A percentile compares a stretch with the other conserved stretches of the same genome.
Conservation (phyloP, 1,284 basidiomycete species). For the Termitomyces sp. region DNA sequence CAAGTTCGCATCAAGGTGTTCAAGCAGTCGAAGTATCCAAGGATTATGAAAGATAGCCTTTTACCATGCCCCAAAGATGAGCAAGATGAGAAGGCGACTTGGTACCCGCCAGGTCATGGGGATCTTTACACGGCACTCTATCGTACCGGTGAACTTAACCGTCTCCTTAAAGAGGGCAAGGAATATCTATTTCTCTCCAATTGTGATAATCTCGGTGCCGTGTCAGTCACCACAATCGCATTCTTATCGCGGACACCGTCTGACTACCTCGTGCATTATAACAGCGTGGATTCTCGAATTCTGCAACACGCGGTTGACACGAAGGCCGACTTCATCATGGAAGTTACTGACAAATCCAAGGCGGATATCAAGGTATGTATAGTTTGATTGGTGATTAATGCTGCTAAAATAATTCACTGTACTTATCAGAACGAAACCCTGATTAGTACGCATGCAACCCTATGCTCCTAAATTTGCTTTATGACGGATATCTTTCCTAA, state of each 20-base stretch:
- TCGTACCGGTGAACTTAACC: slow-evolving; percentile 94
- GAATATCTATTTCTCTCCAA: slow-evolving; percentile 99
- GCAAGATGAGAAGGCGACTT: slow-evolving; percentile 88
- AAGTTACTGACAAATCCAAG: slow-evolving; percentile 99
- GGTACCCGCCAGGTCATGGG: slow-evolving; percentile 99
- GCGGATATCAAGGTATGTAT: slow-evolving; percentile 81
- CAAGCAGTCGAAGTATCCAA: slow-evolving; percentile 98
- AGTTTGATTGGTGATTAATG: background rate
- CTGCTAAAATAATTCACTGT: background rate
- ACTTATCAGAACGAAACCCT: slow-evolving; percentile 90
- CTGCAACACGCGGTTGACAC: slow-evolving; percentile 87
- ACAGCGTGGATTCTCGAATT: slow-evolving; percentile 74
- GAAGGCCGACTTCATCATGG: slow-evolving; percentile 91
- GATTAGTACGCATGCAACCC: slow-evolving; percentile 42
- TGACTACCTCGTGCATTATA: slow-evolving; percentile 14
- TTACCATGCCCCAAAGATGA: slow-evolving; percentile 84
- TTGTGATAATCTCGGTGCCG: slow-evolving; percentile 97
- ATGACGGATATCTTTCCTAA: slow-evolving; percentile 10
- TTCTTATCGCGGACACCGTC: background rate
- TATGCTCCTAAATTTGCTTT: background rate
- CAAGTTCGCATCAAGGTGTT: slow-evolving; percentile 91
- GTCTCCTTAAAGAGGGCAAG: slow-evolving; percentile 92
- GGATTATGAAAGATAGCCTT: slow-evolving; percentile 92
- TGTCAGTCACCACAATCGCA: slow-evolving; percentile 58
- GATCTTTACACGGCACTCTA: slow-evolving; percentile 92